Evolutionary conservation across 2,329 filamentous ascomycete genomes (phyloP).

Genomic region (Venturia carpophila): DNA sequence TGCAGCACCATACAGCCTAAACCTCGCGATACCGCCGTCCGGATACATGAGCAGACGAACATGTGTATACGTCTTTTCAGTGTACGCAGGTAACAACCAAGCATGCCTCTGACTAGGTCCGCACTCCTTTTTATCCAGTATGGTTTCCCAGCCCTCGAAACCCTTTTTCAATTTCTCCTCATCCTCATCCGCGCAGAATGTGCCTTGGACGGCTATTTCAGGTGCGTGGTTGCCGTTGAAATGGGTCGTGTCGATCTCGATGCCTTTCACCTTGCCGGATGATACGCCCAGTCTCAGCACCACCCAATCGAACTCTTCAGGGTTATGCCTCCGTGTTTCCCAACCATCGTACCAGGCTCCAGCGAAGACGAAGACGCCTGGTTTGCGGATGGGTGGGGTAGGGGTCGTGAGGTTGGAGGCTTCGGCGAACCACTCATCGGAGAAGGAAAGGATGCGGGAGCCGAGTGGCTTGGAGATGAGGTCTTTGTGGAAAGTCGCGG

Average conservation of each 20-base stretch:
- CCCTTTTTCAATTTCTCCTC: neutral
- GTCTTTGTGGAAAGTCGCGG: constrained; percentile 28
- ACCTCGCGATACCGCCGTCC: constrained; percentile 74
- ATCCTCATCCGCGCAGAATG: constrained; percentile 45
- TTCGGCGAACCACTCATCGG: constrained; percentile 55
- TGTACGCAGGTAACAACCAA: constrained; percentile 56
- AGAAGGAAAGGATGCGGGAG: constrained; percentile 47
- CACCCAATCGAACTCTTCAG: constrained; percentile 51
- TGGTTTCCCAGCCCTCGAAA: constrained; percentile 55
- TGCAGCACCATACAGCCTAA: constrained; percentile 68
- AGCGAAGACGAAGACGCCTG: constrained; percentile 51
- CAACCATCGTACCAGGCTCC: constrained; percentile 59
- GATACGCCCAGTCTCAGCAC: constrained; percentile 53
- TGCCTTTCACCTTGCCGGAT: constrained; percentile 62
- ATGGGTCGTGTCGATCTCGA: constrained; percentile 74
- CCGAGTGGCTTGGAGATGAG: constrained; percentile 46
- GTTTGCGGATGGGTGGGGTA: constrained; percentile 47
- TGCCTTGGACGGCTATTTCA: constrained; percentile 69
- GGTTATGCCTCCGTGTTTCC: constrained; percentile 56
- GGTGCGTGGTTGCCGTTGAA: constrained; percentile 80
- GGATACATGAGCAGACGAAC: constrained; percentile 78
- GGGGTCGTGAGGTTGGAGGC: constrained; percentile 53
- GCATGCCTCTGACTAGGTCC: constrained; percentile 65
- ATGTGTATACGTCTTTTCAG: constrained; percentile 65
- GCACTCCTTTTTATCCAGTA: constrained; percentile 62